These are phyloP conservation scores for Russula sp. DNA, from an alignment of 768 basidiomycete species.

Conservation along the genomic window DNA sequence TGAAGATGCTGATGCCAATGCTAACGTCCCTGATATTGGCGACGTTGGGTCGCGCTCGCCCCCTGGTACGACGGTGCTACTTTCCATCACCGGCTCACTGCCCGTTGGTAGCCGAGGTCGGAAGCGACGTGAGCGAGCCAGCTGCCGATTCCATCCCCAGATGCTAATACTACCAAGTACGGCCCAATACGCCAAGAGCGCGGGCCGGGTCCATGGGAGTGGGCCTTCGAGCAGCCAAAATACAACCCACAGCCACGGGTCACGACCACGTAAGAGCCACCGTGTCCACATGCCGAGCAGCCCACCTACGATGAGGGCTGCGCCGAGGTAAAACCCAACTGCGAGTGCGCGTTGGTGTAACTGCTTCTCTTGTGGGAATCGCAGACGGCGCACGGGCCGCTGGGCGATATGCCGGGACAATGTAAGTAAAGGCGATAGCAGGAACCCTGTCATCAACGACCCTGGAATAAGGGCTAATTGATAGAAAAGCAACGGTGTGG, in stretches of 20 bases:
- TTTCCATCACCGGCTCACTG: constrained; percentile 7
- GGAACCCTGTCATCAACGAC: constrained; percentile 86
- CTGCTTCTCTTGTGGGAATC: constrained; percentile 77
- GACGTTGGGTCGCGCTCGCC: constrained; percentile 26
- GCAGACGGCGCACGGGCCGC: constrained; percentile 75
- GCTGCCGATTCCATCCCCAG: constrained; percentile 91
- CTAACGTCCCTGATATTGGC: constrained; percentile 17
- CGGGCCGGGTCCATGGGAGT: constrained; percentile 74
- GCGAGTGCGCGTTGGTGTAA: constrained; percentile 82
- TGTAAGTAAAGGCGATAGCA: constrained; percentile 90
- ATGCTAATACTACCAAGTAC: constrained; percentile 77
- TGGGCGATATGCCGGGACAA: constrained; percentile 91
- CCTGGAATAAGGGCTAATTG: constrained; percentile 93
- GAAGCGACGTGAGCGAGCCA: constrained; percentile 72
- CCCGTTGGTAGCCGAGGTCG: constrained; percentile 42
- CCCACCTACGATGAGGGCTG: constrained; percentile 72
- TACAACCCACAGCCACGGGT: constrained; percentile 86
- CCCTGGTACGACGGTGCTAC: neutral
- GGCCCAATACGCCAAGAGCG: constrained; percentile 83
- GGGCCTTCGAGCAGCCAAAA: constrained; percentile 75
- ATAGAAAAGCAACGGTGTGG: constrained; percentile 87
- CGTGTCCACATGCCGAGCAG: constrained; percentile 91
- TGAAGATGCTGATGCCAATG: constrained; percentile 14
- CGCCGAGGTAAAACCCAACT: constrained; percentile 75
- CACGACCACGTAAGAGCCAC: constrained; percentile 74